Percentiles rank a stretch among this genome's conserved stretches.
phyloP scores from a whole-genome alignment of 768 basidiomycete genomes.

The Russula vinacea region DNA sequence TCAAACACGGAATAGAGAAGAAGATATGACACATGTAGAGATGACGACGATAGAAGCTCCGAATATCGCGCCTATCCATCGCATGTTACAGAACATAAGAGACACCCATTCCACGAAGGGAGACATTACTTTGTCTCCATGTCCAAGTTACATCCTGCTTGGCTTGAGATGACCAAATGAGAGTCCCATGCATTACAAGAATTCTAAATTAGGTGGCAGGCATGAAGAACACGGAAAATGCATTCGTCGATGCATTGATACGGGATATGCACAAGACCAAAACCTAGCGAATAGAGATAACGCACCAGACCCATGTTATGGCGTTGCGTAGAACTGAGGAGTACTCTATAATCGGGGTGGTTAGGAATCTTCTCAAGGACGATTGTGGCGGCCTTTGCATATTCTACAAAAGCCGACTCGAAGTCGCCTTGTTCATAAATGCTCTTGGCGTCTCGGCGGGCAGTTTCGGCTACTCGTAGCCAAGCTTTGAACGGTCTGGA shows the following conservation, averaged over 20 bases:
- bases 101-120: background rate
- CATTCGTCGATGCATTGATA: background rate
- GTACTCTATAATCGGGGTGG: slow-evolving; percentile 60
- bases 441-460: slow-evolving; percentile 43
- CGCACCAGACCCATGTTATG: slow-evolving; percentile 68
- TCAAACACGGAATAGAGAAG: slow-evolving; percentile 1
- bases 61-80: background rate
- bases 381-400: slow-evolving; percentile 70
- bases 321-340: slow-evolving; percentile 56
- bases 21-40: background rate
- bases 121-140: background rate
- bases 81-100: background rate
- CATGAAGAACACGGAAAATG: background rate
- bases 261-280: slow-evolving; percentile 4
- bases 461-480: slow-evolving; percentile 61
- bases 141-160: background rate
- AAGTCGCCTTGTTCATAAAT: slow-evolving; percentile 48
- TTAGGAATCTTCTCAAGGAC: slow-evolving; percentile 78
- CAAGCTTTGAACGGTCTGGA: slow-evolving; percentile 61
- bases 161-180: background rate
- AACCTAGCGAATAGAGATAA: slow-evolving; percentile 30
- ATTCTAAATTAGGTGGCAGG: background rate
- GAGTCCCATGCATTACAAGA: background rate
- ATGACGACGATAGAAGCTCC: background rate
- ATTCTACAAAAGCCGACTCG: slow-evolving; percentile 69